Evolutionary conservation across 192 early-diverging fungal genomes (phyloP).

Genomic region (Linnemannia schmuckeri): DNA sequence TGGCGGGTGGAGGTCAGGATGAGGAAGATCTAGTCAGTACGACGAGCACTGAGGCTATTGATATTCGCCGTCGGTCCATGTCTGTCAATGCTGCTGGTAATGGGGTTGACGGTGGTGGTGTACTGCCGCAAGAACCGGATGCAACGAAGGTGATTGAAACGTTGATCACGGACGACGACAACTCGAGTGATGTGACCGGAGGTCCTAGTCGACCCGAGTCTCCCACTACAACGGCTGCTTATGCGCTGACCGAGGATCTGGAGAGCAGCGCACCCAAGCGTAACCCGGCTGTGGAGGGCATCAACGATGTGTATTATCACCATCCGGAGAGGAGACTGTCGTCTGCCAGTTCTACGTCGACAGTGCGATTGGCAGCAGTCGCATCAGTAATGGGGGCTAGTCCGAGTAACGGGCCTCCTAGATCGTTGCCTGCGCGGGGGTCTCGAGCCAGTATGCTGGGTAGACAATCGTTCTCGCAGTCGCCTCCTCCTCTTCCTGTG

Average conservation of each 20-base stretch:
- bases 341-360: slow-evolving; percentile 13
- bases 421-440: slow-evolving; percentile 23
- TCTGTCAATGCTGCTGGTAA: not conserved
- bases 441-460: slow-evolving; percentile 24
- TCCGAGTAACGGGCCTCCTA: not conserved
- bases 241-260: not conserved
- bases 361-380: not conserved
- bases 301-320: slow-evolving; percentile 51
- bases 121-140: not conserved
- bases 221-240: not conserved
- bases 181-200: slow-evolving; percentile 27
- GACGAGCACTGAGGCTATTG: not conserved
- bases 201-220: slow-evolving; percentile 22
- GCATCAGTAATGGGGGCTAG: not conserved
- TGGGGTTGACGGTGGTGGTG: not conserved
- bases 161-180: slow-evolving; percentile 8
- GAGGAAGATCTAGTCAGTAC: slow-evolving; percentile 21
- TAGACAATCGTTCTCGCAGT: not conserved
- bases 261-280: slow-evolving; percentile 3
- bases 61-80: not conserved
- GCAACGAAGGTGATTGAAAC: not conserved
- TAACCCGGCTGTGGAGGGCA: slow-evolving; percentile 42
- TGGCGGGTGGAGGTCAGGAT: slow-evolving; percentile 50
- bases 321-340: slow-evolving; percentile 48
- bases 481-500: not conserved